Base-by-base conservation (phyloP, 805 yeast genomes). In the Monosporozyma aquatica region DNA sequence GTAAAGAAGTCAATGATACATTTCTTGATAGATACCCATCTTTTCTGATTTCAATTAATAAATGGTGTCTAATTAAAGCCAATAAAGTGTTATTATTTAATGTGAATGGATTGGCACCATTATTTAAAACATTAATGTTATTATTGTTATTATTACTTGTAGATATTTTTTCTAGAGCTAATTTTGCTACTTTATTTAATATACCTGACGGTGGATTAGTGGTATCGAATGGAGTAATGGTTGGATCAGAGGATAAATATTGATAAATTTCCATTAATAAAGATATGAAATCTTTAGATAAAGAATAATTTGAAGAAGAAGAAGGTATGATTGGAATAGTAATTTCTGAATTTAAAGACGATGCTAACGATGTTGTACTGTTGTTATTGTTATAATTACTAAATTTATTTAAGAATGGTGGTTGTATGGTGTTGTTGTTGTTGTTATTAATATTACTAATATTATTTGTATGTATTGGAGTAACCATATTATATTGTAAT, bases 131-230 rank as follows among this genome's bases (percentile, higher is more conserved):
- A 7, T 64, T 68, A 4, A 68, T 50, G 5, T 56, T 59, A 5
- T 46, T 47, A 4, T 45, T 53, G 24, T 59, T 51, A 0, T n/a
- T n/a, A n/a, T n/a, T n/a, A n/a, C n/a, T n/a, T n/a, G n/a, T n/a
- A n/a, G n/a, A n/a, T n/a, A 72, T 68, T 37, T 49, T 46, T 44
- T 66, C 64, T 24, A 75, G 61, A 22, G 81, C 71, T 34, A 74
- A 69, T 51, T 76, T 78, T 6, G 84, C 74, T 0, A 79, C 80
- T 41, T 69, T 68, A 33, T 77, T 76, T 17, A 79, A 67, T 3
- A 81, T 70, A 1, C 87, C 87, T 1, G 80, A 70, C 0, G 87
- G 87, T 6, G 87, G 87, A 52, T 73, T 72, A 33, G 67, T 56
- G 14, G 75, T 72, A 48, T 79, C 79, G 54, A 81, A 81, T 0